phyloP scores from a whole-genome alignment of 2,329 filamentous ascomycete species.

The Nothophaeocryptopus gaeumannii region DNA sequence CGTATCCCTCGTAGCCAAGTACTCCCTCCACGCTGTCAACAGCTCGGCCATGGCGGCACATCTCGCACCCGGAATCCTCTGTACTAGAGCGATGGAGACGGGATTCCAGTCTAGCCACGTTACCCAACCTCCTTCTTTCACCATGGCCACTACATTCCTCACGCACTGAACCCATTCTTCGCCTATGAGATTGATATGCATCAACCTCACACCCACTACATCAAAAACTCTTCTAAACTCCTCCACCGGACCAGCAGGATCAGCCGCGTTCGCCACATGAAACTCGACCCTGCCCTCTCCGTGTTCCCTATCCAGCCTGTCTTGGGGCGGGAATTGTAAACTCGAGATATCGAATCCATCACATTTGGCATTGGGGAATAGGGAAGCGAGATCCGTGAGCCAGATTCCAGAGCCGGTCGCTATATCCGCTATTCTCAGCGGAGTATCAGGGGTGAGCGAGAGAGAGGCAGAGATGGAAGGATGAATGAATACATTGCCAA shows the following conservation, averaged over 20 bases:
- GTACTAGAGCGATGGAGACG: background rate
- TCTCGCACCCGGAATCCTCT: background rate
- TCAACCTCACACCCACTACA: constrained; percentile 11
- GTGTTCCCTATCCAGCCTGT: background rate
- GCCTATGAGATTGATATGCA: constrained; percentile 10
- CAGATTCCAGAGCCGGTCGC: constrained; percentile 9
- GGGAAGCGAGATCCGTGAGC: background rate
- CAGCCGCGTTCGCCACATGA: constrained; percentile 1
- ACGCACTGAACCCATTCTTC: constrained; percentile 12
- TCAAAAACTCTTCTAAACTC: constrained; percentile 12
- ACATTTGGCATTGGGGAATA: background rate
- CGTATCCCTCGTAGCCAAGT: background rate
- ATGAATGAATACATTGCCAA: background rate
- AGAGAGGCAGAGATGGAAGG: background rate
- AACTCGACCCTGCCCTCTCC: constrained; percentile 1
- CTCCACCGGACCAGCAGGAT: constrained; percentile 6
- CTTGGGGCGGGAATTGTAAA: constrained; percentile 6
- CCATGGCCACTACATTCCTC: constrained; percentile 10
- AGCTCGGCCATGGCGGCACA: background rate
- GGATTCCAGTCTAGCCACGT: constrained; percentile 14
- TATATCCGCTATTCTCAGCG: constrained; percentile 11
- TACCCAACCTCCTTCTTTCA: constrained; percentile 18
- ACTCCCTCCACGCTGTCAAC: background rate
- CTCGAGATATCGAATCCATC: constrained; percentile 15
- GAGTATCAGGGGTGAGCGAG: background rate